Evolutionary conservation across 345 rosid genomes (phyloP).

Genomic region (Luvunga scandens): DNA sequence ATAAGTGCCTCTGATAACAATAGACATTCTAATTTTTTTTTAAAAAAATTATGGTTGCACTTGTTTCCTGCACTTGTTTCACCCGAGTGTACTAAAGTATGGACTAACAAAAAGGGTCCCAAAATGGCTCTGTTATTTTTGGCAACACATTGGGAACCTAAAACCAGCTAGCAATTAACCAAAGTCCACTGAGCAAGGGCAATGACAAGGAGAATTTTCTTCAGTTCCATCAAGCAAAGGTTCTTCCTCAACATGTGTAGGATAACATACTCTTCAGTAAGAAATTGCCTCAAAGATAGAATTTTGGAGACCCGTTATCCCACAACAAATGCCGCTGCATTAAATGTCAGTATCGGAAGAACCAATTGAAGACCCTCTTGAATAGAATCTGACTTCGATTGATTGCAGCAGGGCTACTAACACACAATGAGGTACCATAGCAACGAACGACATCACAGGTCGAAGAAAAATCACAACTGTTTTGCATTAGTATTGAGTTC

Average conservation of each 20-base stretch:
- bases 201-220: not conserved
- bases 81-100: not conserved
- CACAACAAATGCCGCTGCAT: conserved; percentile 58
- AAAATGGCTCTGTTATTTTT: not conserved
- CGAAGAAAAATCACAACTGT: conserved; percentile 59
- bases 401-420: conserved; percentile 87
- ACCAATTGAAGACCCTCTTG: conserved; percentile 60
- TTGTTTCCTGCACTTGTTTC: not conserved
- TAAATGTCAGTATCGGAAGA: conserved; percentile 77
- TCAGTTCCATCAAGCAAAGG: not conserved
- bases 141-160: not conserved
- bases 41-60: too few species aligned
- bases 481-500: conserved; percentile 78
- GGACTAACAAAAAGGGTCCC: not conserved
- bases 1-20: not conserved
- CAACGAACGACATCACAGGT: conserved; percentile 90
- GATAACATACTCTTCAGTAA: not conserved
- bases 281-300: conserved; percentile 64
- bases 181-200: conserved; percentile 3
- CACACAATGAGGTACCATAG: conserved; percentile 87
- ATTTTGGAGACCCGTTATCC: conserved; percentile 89
- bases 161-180: not conserved
- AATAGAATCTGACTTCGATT: conserved; percentile 76
- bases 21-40: not conserved
- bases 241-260: not conserved